Evolutionary conservation across 208 protist genomes (phyloP).

Genomic region (Trypanosoma cruzi): DNA sequence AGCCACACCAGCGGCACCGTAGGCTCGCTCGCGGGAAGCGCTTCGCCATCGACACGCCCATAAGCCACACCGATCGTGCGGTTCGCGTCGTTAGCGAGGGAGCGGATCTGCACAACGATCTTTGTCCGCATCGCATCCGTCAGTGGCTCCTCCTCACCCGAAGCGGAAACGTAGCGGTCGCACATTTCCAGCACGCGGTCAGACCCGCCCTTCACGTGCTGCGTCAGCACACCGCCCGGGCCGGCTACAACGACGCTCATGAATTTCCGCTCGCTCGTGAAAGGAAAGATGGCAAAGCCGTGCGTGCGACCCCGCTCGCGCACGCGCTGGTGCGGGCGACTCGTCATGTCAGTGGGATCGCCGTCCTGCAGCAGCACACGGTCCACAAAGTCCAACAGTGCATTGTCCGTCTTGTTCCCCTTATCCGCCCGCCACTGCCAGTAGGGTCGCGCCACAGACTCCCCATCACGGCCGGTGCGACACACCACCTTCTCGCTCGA

Average conservation of each 20-base stretch:
- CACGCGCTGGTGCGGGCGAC: slow-evolving; percentile 58
- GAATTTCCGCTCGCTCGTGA: slow-evolving; percentile 88
- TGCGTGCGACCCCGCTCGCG: slow-evolving; percentile 36
- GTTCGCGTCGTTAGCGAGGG: slow-evolving; percentile 61
- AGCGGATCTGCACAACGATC: slow-evolving; percentile 47
- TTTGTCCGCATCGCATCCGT: slow-evolving; percentile 39
- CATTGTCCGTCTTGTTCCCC: slow-evolving; percentile 91
- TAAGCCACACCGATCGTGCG: slow-evolving; percentile 90
- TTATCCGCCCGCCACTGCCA: slow-evolving; percentile 73
- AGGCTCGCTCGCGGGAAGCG: slow-evolving; percentile 61
- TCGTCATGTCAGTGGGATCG: slow-evolving; percentile 32
- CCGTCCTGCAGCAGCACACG: slow-evolving; percentile 37
- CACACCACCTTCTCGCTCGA: slow-evolving; percentile 75
- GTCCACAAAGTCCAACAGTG: slow-evolving; percentile 80
- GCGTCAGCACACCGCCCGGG: slow-evolving; percentile 43
- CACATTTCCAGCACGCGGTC: slow-evolving; percentile 90
- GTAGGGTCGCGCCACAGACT: slow-evolving; percentile 29
- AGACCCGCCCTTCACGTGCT: slow-evolving; percentile 92
- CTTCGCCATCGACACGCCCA: slow-evolving; percentile 25
- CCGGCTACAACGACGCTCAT: slow-evolving; percentile 73
- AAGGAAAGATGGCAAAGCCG: slow-evolving; percentile 78
- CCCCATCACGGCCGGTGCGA: slow-evolving; percentile 38
- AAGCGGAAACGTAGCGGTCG: slow-evolving; percentile 56
- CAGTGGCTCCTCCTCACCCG: slow-evolving; percentile 47
- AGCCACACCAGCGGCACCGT: slow-evolving; percentile 89